These are phyloP conservation scores for Candida taoyuanica DNA, from an alignment of 805 yeast species.

Conservation along the genomic window DNA sequence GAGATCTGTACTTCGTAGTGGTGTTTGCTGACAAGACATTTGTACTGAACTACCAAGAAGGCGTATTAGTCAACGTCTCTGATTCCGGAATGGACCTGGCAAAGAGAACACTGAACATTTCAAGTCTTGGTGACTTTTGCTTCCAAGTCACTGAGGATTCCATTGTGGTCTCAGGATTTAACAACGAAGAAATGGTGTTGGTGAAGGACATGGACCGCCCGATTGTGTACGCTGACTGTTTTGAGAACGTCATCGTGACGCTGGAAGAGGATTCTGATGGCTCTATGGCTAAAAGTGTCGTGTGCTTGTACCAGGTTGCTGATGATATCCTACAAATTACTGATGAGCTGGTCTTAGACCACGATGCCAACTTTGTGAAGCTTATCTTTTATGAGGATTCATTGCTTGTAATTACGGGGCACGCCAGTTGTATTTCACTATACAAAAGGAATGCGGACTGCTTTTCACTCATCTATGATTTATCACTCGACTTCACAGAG, in stretches of 20 bases:
- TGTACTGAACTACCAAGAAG: constrained; percentile 31
- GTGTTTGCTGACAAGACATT: constrained; percentile 36
- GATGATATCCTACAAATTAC: constrained; percentile 13
- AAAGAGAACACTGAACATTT: constrained; percentile 13
- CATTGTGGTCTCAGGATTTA: constrained; percentile 20
- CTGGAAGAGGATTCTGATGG: constrained; percentile 7
- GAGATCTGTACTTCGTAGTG: constrained; percentile 29
- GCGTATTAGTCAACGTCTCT: constrained; percentile 25
- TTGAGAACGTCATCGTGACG: constrained; percentile 12
- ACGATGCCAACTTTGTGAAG: constrained; percentile 18
- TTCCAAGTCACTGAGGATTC: constrained; percentile 24
- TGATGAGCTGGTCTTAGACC: neutral
- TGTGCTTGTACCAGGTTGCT: neutral
- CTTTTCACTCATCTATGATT: neutral
- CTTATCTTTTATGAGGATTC: constrained; percentile 9
- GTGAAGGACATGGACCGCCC: constrained; percentile 8
- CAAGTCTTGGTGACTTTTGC: constrained; percentile 17
- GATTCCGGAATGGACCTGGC: constrained; percentile 20
- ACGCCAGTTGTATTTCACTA: constrained; percentile 1
- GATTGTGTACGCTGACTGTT: constrained; percentile 19
- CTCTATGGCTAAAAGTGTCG: neutral
- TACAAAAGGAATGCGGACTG: constrained; percentile 1
- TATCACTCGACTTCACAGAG: constrained; percentile 4
- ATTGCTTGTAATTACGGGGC: constrained; percentile 13
- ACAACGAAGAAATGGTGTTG: constrained; percentile 4